Evolutionary conservation across 2,329 filamentous ascomycete genomes (phyloP), one percentile per base, ranked within the genome.

Genomic region (Acephala macrosclerotiorum): DNA sequence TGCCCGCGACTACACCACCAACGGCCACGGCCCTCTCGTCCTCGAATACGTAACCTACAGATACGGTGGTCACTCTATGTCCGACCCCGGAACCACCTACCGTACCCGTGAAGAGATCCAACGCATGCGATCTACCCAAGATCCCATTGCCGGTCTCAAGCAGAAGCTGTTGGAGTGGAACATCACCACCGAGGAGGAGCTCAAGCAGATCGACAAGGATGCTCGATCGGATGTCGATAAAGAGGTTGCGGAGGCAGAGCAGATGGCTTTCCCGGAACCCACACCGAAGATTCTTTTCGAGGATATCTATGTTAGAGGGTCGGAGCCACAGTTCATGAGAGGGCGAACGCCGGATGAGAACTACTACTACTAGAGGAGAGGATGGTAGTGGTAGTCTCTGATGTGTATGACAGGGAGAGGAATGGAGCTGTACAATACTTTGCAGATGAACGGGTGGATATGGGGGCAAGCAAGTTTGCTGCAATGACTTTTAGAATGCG

Each of bases 21-120:
- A 87, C 68, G 94, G 91, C 80, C 94, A 97, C 81, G 95, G 95
- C 69, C 96, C 96, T 72, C 87, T 99, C 70, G 96, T 99, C 76
- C 91, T 97, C 81, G 96, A 99, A 85, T 99, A 97, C 81, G 94
- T 99, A 78, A 99, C 96, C 76, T 99, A 99, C 91, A 90, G 96
- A 77, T 99, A 99, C 81, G 96, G 96, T 80, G 96, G 96, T 74
- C 96, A 99, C 90, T 97, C 94, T 83, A 99, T 99, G 96, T 98
- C 95, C 78, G 96, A 99, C 82, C 96, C 96, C 66, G 96, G 96
- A 80, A 99, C 96, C 81, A 98, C 96, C 76, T 99, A 99, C 91
- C 91, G 94, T 81, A 97, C 95, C 75, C 94, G 96, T 82, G 96
- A 99, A 86, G 96, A 99, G 85, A 97, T 99, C 78, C 95, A 97